Conservation (phyloP, 768 basidiomycete genomes). For the Pisolithus tinctorius region DNA sequence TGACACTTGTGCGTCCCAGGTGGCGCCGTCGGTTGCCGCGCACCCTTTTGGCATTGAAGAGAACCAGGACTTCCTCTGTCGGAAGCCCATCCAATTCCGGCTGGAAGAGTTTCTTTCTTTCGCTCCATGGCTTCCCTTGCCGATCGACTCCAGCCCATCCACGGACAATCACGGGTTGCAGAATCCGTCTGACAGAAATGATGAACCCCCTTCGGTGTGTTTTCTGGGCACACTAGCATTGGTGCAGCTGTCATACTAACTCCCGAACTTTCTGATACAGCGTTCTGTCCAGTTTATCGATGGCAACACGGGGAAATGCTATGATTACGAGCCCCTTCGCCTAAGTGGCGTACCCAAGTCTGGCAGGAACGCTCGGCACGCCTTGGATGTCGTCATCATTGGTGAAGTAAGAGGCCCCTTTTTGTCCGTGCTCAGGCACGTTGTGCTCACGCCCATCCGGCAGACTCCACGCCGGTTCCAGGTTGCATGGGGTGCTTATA, state of each 20-base stretch:
- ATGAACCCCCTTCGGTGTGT: slow-evolving; percentile 20
- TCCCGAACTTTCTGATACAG: slow-evolving; percentile 9
- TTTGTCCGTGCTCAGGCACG: slow-evolving; percentile 14
- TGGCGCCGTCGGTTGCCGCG: slow-evolving; percentile 16
- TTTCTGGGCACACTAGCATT: not conserved
- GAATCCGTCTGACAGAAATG: slow-evolving; percentile 14
- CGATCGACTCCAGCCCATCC: slow-evolving; percentile 11
- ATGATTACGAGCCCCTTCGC: slow-evolving; percentile 27
- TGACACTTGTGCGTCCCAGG: slow-evolving; percentile 17
- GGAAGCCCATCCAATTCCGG: slow-evolving; percentile 45
- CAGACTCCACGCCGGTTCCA: slow-evolving; percentile 52
- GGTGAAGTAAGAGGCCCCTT: slow-evolving; percentile 24
- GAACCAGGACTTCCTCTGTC: slow-evolving; percentile 33
- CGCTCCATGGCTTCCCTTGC: slow-evolving; percentile 31
- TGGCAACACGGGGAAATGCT: slow-evolving; percentile 16
- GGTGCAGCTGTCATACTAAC: slow-evolving; percentile 17
- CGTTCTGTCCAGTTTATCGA: slow-evolving; percentile 17
- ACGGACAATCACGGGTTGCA: slow-evolving; percentile 20
- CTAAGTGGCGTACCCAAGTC: slow-evolving; percentile 22
- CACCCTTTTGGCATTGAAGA: slow-evolving; percentile 5
- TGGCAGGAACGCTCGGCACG: slow-evolving; percentile 22
- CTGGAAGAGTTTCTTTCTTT: slow-evolving; percentile 41
- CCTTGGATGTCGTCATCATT: slow-evolving; percentile 31
- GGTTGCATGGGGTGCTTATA: slow-evolving; percentile 61
- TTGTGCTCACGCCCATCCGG: slow-evolving; percentile 16